Percentiles rank a stretch among this genome's conserved stretches.
Evolutionary conservation across 768 basidiomycete genomes (phyloP).

Genomic region (Glaciozyma antarctica): DNA sequence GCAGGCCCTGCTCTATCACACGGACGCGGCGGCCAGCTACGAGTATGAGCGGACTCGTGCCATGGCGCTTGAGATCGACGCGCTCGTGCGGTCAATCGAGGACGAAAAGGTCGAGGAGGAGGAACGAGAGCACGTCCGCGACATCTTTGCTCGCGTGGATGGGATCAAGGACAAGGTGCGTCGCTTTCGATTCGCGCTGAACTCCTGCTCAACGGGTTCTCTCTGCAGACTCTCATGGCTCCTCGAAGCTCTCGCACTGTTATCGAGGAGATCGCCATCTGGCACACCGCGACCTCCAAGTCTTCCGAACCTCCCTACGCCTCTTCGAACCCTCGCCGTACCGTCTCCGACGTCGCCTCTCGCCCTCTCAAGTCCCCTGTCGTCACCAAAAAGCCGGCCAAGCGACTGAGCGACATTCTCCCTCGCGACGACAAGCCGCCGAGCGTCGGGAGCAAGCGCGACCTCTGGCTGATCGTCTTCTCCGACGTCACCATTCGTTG

Average conservation of each 20-base stretch:
- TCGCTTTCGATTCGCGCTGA: background rate
- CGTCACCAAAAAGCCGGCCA: background rate
- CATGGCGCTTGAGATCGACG: constrained; percentile 96
- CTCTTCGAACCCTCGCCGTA: constrained; percentile 3
- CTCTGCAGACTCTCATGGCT: constrained; percentile 52
- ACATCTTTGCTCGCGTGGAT: constrained; percentile 91
- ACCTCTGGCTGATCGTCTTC: constrained; percentile 84
- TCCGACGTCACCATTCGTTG: constrained; percentile 91
- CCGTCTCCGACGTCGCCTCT: background rate
- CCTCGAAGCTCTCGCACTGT: constrained; percentile 83
- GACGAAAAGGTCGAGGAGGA: constrained; percentile 97
- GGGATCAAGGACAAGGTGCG: constrained; percentile 79
- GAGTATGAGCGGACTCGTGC: constrained; percentile 87
- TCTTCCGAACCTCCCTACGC: background rate
- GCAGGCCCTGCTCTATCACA: constrained; percentile 86
- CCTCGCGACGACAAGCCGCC: constrained; percentile 34
- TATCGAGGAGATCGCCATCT: constrained; percentile 55
- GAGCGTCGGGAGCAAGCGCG: constrained; percentile 58
- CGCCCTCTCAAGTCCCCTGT: no score
- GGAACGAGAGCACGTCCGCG: constrained; percentile 75
- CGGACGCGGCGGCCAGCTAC: constrained; percentile 74
- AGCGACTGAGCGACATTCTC: background rate
- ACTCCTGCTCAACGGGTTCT: background rate
- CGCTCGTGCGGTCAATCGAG: constrained; percentile 90
- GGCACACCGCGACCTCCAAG: constrained; percentile 7